phyloP scores from a whole-genome alignment of 768 basidiomycete genomes.

The Boletellus emodensis region DNA sequence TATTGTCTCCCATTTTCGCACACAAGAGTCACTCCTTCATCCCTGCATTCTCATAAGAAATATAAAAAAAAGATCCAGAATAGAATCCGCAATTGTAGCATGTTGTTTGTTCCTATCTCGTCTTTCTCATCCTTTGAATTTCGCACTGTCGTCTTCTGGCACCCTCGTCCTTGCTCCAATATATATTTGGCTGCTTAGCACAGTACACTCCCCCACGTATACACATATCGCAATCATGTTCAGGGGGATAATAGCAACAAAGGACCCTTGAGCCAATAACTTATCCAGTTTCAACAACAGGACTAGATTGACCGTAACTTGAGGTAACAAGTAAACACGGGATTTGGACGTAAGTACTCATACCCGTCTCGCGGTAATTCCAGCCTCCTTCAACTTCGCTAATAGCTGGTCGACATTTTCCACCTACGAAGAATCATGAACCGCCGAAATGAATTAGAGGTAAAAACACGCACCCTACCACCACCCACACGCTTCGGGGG shows the following conservation, averaged over 20 bases:
- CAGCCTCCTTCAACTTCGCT: slow-evolving; percentile 84
- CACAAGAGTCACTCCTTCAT: slow-evolving; percentile 17
- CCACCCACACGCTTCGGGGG: slow-evolving; percentile 91
- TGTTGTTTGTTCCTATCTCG: slow-evolving; percentile 18
- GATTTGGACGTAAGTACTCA: slow-evolving; percentile 6
- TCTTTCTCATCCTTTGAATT: not conserved
- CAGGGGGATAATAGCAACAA: slow-evolving; percentile 6
- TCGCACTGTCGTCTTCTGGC: slow-evolving; percentile 9
- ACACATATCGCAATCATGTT: slow-evolving; percentile 12
- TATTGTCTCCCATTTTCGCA: not conserved
- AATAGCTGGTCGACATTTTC: slow-evolving; percentile 86
- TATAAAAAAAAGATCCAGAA: slow-evolving; percentile 8
- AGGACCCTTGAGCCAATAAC: slow-evolving; percentile 18
- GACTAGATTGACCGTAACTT: not conserved
- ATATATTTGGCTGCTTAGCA: slow-evolving; percentile 24
- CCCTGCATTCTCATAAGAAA: slow-evolving; percentile 10
- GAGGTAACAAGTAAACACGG: slow-evolving; percentile 5
- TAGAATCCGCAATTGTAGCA: slow-evolving; percentile 22
- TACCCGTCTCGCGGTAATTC: slow-evolving; percentile 38
- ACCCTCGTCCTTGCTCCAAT: slow-evolving; percentile 17
- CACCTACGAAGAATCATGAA: slow-evolving; percentile 41
- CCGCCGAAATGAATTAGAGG: not conserved
- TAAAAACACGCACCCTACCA: slow-evolving; percentile 58
- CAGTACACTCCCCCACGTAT: slow-evolving; percentile 10
- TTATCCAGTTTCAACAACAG: slow-evolving; percentile 1